These are phyloP conservation scores for Fusarium scirpi DNA, from an alignment of 2,329 filamentous ascomycete species.

Conservation along the genomic window DNA sequence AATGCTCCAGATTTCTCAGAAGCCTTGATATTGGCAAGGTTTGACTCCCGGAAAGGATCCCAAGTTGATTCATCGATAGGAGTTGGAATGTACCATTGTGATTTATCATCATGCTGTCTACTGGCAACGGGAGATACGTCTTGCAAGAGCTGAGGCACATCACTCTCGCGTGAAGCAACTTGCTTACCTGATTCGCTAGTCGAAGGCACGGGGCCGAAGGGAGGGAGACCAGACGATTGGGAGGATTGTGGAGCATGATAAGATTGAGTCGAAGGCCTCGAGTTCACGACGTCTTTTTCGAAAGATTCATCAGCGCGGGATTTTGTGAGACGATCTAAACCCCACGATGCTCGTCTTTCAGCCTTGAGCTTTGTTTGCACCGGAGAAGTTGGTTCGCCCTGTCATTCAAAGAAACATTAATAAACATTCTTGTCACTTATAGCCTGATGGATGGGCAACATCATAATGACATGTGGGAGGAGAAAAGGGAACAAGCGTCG, in stretches of 20 bases:
- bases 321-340: slow-evolving; percentile 53
- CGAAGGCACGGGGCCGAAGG: slow-evolving; percentile 37
- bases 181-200: slow-evolving; percentile 41
- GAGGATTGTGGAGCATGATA: slow-evolving; percentile 41
- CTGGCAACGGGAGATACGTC: slow-evolving; percentile 19
- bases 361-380: slow-evolving; percentile 53
- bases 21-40: slow-evolving; percentile 22
- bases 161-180: slow-evolving; percentile 36
- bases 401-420: slow-evolving; percentile 54
- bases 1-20: slow-evolving; percentile 26
- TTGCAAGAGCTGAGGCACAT: slow-evolving; percentile 21
- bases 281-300: slow-evolving; percentile 36
- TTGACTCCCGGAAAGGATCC: slow-evolving; percentile 41
- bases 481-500: slow-evolving; percentile 50
- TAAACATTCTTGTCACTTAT: slow-evolving; percentile 49
- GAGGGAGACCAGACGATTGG: slow-evolving; percentile 39
- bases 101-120: slow-evolving; percentile 35
- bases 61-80: slow-evolving; percentile 39
- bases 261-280: slow-evolving; percentile 34
- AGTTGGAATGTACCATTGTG: slow-evolving; percentile 41
- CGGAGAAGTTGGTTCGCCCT: slow-evolving; percentile 54
- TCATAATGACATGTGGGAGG: slow-evolving; percentile 44
- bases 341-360: slow-evolving; percentile 61
- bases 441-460: slow-evolving; percentile 47
- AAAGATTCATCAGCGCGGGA: slow-evolving; percentile 45